Conservation (phyloP, 164 flowering plant species). For the Cinnamomum chago region DNA sequence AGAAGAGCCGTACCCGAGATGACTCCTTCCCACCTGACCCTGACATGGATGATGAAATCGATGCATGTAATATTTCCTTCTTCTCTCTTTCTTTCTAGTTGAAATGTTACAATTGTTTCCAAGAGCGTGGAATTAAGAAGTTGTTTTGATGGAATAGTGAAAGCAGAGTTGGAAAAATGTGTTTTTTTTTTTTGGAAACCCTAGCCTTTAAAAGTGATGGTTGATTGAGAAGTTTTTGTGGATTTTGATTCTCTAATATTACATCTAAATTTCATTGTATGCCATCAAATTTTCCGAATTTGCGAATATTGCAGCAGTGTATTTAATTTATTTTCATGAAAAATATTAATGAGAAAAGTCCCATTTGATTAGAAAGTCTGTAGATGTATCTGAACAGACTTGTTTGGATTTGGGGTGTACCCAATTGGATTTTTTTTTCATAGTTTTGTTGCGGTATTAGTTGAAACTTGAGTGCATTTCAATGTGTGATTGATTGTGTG, state of each 20-base stretch:
- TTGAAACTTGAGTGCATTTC: not conserved
- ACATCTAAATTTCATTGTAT: no score
- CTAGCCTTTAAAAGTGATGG: not conserved
- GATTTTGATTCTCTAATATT: no score
- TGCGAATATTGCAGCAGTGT: not conserved
- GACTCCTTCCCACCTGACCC: constrained; percentile 23
- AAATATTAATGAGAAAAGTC: not conserved
- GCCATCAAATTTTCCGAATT: not conserved
- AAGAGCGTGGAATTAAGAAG: not conserved
- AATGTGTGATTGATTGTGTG: not conserved
- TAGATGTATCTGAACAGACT: not conserved
- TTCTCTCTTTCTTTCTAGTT: not conserved
- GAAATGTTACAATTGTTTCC: not conserved
- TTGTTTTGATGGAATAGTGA: not conserved
- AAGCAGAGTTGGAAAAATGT: not conserved
- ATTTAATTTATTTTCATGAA: not conserved
- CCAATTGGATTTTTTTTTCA: not conserved
- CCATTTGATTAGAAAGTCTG: no score
- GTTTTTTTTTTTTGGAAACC: no score
- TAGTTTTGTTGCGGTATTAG: not conserved
- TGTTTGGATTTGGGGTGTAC: not conserved
- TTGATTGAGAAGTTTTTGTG: no score
- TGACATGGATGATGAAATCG: constrained; percentile 73
- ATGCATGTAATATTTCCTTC: constrained; percentile 38
- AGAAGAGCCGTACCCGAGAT: constrained; percentile 12